Conservation (phyloP, 441 rosid species). For the Eruca vesicaria region DNA sequence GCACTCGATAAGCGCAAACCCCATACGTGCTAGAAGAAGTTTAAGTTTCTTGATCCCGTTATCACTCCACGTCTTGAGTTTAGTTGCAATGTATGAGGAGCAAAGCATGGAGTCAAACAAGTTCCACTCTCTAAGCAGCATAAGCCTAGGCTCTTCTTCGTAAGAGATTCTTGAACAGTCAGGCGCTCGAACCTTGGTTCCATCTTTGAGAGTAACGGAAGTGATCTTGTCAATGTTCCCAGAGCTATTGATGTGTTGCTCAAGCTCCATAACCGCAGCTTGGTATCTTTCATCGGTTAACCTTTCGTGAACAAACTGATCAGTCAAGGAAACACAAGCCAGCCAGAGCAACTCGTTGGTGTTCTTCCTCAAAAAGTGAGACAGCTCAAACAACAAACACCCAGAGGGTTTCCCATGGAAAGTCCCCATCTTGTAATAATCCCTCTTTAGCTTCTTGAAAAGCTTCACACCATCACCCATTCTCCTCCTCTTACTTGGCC, state of each 20-base stretch:
- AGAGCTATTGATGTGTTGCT: constrained; percentile 83
- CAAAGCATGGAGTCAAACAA: constrained; percentile 95
- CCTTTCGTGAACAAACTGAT: constrained; percentile 96
- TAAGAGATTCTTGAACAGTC: constrained; percentile 80
- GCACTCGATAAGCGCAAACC: constrained; percentile 89
- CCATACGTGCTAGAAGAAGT: constrained; percentile 91
- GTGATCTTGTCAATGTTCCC: constrained; percentile 82
- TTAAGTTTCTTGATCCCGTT: constrained; percentile 89
- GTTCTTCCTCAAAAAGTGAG: constrained; percentile 77
- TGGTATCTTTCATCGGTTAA: constrained; percentile 92
- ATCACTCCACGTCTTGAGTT: constrained; percentile 92
- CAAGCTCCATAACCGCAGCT: constrained; percentile 96
- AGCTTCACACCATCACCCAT: constrained; percentile 54
- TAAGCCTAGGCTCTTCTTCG: constrained; percentile 86
- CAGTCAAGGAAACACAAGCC: constrained; percentile 90
- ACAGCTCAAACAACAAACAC: constrained; percentile 77
- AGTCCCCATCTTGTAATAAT: constrained; percentile 80
- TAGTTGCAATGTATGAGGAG: constrained; percentile 80
- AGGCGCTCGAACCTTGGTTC: constrained; percentile 84
- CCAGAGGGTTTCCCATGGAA: constrained; percentile 97
- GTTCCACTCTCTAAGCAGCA: constrained; percentile 91
- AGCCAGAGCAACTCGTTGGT: constrained; percentile 91
- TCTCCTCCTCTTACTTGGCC: constrained; percentile 59
- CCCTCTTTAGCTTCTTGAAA: constrained; percentile 68
- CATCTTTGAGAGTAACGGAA: constrained; percentile 80